phyloP scores from a whole-genome alignment of 306 rosid genomes.

The Urtica urens region DNA sequence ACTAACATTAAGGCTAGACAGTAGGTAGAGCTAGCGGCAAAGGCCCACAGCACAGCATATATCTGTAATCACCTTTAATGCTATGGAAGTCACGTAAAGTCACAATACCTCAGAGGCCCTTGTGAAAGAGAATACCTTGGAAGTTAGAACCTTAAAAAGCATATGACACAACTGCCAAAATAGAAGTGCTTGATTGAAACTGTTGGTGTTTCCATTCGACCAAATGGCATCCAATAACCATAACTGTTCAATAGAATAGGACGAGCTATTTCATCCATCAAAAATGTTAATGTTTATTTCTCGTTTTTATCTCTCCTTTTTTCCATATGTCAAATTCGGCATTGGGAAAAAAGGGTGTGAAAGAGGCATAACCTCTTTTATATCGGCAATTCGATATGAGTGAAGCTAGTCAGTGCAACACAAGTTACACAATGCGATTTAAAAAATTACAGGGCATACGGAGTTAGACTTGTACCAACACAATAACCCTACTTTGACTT shows the following conservation, averaged over 20 bases:
- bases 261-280: too few species aligned
- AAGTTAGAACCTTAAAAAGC: slow-evolving; percentile 14
- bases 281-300: too few species aligned
- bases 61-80: slow-evolving; percentile 86
- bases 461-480: slow-evolving; percentile 6
- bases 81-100: slow-evolving; percentile 40
- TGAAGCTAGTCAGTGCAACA: too few species aligned
- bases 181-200: not conserved
- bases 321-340: too few species aligned
- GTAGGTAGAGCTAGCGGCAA: slow-evolving; percentile 72
- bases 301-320: too few species aligned
- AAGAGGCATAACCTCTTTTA: too few species aligned
- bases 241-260: too few species aligned
- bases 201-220: not conserved
- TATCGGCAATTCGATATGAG: too few species aligned
- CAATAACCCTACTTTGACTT: slow-evolving; percentile 14
- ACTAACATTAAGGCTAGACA: slow-evolving; percentile 60
- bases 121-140: slow-evolving; percentile 19
- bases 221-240: slow-evolving; percentile 4
- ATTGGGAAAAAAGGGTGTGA: too few species aligned
- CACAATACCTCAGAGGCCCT: slow-evolving; percentile 23
- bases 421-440: too few species aligned
- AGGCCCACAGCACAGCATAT: slow-evolving; percentile 71
- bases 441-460: not conserved
- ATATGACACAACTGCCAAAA: slow-evolving; percentile 14